Evolutionary conservation across 2,329 filamentous ascomycete genomes (phyloP).

Genomic region (Diaporthe vexans): DNA sequence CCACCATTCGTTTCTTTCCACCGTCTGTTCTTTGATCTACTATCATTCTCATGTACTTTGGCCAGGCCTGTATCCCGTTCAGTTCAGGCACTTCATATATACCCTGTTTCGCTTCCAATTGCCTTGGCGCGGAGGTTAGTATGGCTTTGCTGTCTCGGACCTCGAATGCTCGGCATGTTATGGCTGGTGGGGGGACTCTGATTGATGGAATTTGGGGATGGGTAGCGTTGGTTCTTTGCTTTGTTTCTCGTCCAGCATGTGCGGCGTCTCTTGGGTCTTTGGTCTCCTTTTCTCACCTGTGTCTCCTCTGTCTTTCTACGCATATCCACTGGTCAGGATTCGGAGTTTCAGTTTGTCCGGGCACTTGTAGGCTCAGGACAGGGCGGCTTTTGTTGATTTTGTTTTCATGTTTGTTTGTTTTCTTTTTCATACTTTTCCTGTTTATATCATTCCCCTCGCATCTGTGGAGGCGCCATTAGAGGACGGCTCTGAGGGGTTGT

Average conservation of each 20-base stretch:
- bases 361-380: slow-evolving; percentile 9
- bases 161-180: not conserved
- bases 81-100: slow-evolving; percentile 35
- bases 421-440: not conserved
- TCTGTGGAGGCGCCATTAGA: slow-evolving; percentile 29
- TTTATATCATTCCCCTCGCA: slow-evolving; percentile 11
- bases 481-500: not conserved
- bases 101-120: slow-evolving; percentile 29
- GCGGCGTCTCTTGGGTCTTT: slow-evolving; percentile 16
- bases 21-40: not conserved
- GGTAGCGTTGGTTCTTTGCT: not conserved
- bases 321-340: slow-evolving; percentile 31
- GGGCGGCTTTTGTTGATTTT: not conserved
- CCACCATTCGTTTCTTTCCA: slow-evolving; percentile 28
- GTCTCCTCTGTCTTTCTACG: not conserved
- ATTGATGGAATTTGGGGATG: not conserved
- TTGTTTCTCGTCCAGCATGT: slow-evolving; percentile 12
- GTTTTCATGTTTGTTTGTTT: not conserved
- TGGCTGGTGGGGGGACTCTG: not conserved
- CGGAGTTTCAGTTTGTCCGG: slow-evolving; percentile 13
- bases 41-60: slow-evolving; percentile 20
- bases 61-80: slow-evolving; percentile 25
- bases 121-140: slow-evolving; percentile 12
- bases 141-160: not conserved
- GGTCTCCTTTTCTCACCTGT: not conserved